Base-by-base conservation (phyloP, 129 eudicot species). In the Flaveria ramosissima region DNA sequence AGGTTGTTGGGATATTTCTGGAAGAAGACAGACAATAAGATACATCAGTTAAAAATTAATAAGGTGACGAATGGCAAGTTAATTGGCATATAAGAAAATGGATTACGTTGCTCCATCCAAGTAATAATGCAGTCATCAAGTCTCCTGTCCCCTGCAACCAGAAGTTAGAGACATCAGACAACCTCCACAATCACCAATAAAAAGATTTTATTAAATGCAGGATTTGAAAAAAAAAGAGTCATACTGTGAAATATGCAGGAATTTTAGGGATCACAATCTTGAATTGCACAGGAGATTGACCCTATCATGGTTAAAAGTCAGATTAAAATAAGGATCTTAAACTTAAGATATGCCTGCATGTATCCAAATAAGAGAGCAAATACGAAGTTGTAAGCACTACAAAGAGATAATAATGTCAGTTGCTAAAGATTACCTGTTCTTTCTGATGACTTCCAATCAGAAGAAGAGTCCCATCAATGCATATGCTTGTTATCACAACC, bases 81-180 rank as follows among this genome's bases (percentile, higher is more conserved):
- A 47, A 48, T 17, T 27, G 32, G 32, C 53, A 51, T 23, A 59
- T 65, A 75, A 36, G 26, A 21, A 80, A 67, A 15, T 68, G 61
- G 56, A 70, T 84, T 91, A 94, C 98, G 79, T 89, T 94, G 89
- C 98, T 94, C 98, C 98, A 94, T 73, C 98, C 98, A 79, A 94
- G 98, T 84, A 94, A 80, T 48, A 94, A 83, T 24, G 98, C 97
- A 79, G 98, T 89, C 81, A 62, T 91, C 52, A 94, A 82, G 85
- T 94, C 98, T 78, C 98, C 98, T 20, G 98, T 94, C 80, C 98
- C 98, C 98, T 94, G 87, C 80, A 84, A 70, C 23, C 56, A 73
- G 71, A 50, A 17, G 16, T 65, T 20, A 7, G 16, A 8, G 16
- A 45, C 46, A 70, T 70, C 42, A 71, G n/a, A 21, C 68, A 36